Conservation (phyloP, 352 stramenopile genomes). For the Pythium chondricola region DNA sequence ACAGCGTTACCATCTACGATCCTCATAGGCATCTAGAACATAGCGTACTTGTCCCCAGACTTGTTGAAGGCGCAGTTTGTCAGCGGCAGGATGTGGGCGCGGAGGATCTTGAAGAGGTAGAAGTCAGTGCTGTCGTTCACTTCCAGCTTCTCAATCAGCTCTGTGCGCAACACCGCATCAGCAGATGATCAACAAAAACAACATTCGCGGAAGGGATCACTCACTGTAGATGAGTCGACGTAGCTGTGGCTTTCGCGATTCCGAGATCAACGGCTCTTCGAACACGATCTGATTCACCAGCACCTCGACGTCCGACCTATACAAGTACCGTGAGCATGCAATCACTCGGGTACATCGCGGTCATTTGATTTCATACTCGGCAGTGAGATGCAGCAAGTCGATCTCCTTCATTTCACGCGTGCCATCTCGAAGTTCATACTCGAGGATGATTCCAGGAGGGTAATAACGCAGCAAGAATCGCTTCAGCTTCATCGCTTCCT, state of each 20-base stretch:
- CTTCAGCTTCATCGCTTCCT: conserved; percentile 92
- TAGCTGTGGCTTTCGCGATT: conserved; percentile 92
- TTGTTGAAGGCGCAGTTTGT: conserved; percentile 98
- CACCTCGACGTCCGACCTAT: conserved; percentile 89
- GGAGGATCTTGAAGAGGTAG: conserved; percentile 95
- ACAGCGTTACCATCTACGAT: neutral
- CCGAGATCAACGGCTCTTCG: conserved; percentile 91
- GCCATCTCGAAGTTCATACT: conserved; percentile 93
- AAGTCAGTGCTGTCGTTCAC: conserved; percentile 93
- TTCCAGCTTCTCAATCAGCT: conserved; percentile 94
- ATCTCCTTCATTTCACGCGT: conserved; percentile 94
- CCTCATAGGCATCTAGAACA: neutral
- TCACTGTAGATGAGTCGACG: conserved; percentile 90
- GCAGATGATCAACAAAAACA: neutral
- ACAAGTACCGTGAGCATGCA: neutral
- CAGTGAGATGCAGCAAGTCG: conserved; percentile 90
- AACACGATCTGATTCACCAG: conserved; percentile 95
- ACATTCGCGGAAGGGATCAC: conserved; percentile 2
- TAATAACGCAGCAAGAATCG: conserved; percentile 95
- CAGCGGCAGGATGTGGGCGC: conserved; percentile 92
- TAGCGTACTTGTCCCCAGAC: conserved; percentile 86
- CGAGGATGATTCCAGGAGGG: conserved; percentile 93
- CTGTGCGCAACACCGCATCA: conserved; percentile 23
- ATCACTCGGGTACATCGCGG: no score
- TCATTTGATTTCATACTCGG: conserved; percentile 66